Percentiles rank a stretch among this genome's conserved stretches.
Conservation (phyloP, 768 basidiomycete genomes). For the Suillus lakei region DNA sequence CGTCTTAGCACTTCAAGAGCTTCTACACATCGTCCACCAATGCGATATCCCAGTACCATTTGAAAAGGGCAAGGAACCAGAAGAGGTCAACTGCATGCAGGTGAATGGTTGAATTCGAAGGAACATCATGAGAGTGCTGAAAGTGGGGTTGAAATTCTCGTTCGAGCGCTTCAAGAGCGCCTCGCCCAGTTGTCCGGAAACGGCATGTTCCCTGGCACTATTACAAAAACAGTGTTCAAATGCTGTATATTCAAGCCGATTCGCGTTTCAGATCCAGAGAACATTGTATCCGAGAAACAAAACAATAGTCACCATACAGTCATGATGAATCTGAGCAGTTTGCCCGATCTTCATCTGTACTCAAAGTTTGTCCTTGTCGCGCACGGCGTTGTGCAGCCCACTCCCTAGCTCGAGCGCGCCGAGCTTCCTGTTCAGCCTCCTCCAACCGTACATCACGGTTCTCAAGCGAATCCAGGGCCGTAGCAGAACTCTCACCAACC, state of each 20-base stretch:
- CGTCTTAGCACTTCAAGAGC: background rate
- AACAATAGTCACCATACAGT: background rate
- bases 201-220: background rate
- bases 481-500: background rate
- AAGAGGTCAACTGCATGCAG: background rate
- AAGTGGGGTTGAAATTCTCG: background rate
- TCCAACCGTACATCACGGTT: conserved; percentile 12
- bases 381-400: conserved; percentile 60
- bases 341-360: background rate
- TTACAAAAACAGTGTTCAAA: background rate
- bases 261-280: background rate
- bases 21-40: background rate
- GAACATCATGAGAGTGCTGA: background rate
- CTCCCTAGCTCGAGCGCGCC: conserved; percentile 59
- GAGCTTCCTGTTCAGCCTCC: conserved; percentile 47
- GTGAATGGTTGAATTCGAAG: background rate
- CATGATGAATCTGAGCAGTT: background rate
- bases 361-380: background rate
- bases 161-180: background rate
- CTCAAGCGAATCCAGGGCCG: background rate
- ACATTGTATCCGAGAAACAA: background rate
- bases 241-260: background rate
- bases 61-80: background rate
- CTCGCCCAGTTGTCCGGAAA: background rate
- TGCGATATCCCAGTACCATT: background rate